phyloP scores from a whole-genome alignment of 306 rosid species.

The Clitoria ternatea region DNA sequence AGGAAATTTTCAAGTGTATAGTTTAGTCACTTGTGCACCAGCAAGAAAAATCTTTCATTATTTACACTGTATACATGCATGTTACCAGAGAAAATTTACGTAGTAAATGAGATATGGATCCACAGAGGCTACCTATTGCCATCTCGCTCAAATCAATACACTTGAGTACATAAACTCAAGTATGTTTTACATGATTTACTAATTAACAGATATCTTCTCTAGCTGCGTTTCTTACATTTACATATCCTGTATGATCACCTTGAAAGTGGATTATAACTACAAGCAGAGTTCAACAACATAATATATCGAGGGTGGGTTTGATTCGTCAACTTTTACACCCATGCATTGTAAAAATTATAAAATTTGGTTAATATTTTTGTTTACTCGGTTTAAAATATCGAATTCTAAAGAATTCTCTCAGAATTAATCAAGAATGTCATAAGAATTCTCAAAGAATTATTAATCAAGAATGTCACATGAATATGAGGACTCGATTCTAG shows the following conservation, averaged over 20 bases:
- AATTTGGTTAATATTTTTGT: no score
- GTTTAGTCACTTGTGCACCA: constrained; percentile 13
- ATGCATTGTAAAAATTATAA: no score
- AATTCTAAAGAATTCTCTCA: no score
- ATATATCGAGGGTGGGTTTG: no score
- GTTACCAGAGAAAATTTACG: not conserved
- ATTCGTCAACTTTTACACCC: no score
- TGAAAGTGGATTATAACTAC: not conserved
- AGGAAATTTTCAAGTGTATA: constrained; percentile 22
- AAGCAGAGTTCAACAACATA: no score
- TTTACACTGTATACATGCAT: constrained; percentile 9
- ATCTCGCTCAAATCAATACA: not conserved
- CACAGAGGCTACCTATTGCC: not conserved
- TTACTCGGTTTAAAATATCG: no score
- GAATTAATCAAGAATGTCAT: no score
- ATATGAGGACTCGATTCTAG: no score
- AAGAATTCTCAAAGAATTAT: no score
- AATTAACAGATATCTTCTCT: not conserved
- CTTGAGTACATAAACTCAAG: constrained; percentile 21
- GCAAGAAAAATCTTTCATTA: constrained; percentile 13
- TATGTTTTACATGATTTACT: not conserved
- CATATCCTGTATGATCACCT: no score
- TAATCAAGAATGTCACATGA: no score
- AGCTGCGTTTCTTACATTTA: not conserved
- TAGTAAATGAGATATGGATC: not conserved